Evolutionary conservation across 1,284 basidiomycete genomes (phyloP), one percentile per base, ranked within the genome.

Genomic region (Ganoderma boninense): DNA sequence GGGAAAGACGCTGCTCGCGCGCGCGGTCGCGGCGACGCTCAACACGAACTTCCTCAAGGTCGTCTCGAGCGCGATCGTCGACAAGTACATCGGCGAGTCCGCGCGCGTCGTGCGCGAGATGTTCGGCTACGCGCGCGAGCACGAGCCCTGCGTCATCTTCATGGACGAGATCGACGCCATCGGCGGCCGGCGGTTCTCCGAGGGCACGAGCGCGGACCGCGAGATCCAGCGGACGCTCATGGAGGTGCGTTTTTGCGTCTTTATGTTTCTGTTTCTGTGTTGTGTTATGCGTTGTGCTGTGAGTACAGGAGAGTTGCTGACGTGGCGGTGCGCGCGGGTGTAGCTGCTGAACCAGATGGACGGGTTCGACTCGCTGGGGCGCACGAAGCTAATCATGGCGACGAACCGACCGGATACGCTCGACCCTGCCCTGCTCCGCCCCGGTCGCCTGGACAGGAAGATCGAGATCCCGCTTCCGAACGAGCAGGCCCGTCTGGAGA

Each of bases 161-260:
- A 99, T 99, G 93, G 98, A 99, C 82, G 98, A 99, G 84, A 98
- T 99, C 77, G 97, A 98, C 80, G 97, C 97, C 42, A 98, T 98
- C 74, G 97, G 97, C 75, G 97, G 97, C 16, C 88, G 98, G 75
- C 88, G 97, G 68, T 99, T 99, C 86, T 95, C 92, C n/a, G 98
- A 99, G 83, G 98, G 98, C 46, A 99, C 97, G 4, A 96, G 93
- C 81, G 98, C 97, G 16, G 98, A 99, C 84, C 92, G 98, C 77
- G 98, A 99, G 85, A 99, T 99, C 75, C 98, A 99, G 82, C 88
- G 98, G 75, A 99, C 98, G 29, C 83, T 99, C 52, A 99, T 99
- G 98, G 98, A 99, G 91, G 95, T 95, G 71, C 59, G 64, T 57
- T 2, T 2, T 29, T n/a, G 23, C 26, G n/a, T n/a, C n/a, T n/a